These are phyloP conservation scores for Kurtzmaniella quercitrusa DNA, from an alignment of 1,139 yeast species.

Conservation along the genomic window DNA sequence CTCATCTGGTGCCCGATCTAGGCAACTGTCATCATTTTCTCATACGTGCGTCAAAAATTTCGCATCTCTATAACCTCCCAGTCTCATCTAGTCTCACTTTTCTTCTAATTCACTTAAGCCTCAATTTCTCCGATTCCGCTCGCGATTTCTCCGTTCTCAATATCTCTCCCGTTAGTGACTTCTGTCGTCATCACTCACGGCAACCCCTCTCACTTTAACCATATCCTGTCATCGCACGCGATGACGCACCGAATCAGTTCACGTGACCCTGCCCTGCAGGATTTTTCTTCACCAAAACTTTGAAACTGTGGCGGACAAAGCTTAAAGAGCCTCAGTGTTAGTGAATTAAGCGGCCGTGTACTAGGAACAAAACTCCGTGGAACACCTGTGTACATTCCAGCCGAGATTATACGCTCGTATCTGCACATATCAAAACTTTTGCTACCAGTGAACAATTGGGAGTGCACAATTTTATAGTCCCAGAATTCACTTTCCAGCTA, in stretches of 20 bases:
- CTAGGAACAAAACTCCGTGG: not conserved
- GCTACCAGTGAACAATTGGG: not conserved
- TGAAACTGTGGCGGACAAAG: slow-evolving; percentile 1
- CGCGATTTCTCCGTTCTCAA: too few species aligned
- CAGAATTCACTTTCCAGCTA: not conserved
- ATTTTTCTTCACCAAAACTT: not conserved
- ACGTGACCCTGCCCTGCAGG: not conserved
- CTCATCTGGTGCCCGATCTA: too few species aligned
- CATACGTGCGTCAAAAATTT: too few species aligned
- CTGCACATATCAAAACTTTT: not conserved
- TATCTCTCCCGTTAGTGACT: not conserved
- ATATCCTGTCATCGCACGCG: not conserved
- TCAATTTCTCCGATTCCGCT: too few species aligned
- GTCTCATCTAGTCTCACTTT: too few species aligned
- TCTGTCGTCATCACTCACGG: not conserved
- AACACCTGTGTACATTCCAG: not conserved
- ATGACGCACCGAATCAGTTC: not conserved
- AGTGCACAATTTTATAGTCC: not conserved
- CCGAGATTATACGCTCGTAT: not conserved
- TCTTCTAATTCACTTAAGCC: too few species aligned
- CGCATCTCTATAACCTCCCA: too few species aligned
- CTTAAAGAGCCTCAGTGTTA: not conserved
- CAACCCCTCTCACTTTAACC: too few species aligned
- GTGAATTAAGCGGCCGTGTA: not conserved
- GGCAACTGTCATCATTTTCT: too few species aligned